Evolutionary conservation across 2,329 filamentous ascomycete species (phyloP), one percentile per base, ranked within the genome.

Genomic region (Massarina eburnea): DNA sequence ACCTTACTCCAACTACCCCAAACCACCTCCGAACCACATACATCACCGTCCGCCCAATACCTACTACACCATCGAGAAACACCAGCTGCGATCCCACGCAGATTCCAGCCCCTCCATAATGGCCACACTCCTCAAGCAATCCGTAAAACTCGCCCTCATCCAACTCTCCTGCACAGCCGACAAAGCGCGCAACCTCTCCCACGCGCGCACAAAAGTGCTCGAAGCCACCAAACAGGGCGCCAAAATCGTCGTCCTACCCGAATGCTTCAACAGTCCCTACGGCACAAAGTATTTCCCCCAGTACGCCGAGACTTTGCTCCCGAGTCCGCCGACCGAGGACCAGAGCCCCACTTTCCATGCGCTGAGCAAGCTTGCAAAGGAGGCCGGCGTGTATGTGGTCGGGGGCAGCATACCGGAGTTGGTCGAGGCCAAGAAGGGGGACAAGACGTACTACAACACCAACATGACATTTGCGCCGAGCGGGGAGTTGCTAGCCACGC

Each of bases 181-280:
- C 76, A 99, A 99, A 76, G 68, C 84, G 9, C 80, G 80, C 56
- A 99, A 99, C 73, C 89, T 99, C 52, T 67, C 79, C 18, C 86
- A 86, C 68, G 92, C 94, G 10, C 86, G 88, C 46, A 78, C 80
- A 34, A 91, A 94, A 68, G 91, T 97, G 47, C 80, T 90, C 52
- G 85, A 90, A 69, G 92, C 94, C 4, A 86, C 90, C 19, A 71
- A 76, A 20, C 76, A 44, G 9, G 92, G 92, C 57, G 90, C 92
- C 49, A 84, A 88, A 46, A 84, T 99, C 48, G 85, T 97, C 55
- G 90, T 97, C 26, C 82, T 99, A 15, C 94, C 94, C 27, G 94
- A 99, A 76, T 99, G 94, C 79, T 99, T 99, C 83, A 99, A 99
- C 77, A 95, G 89, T 33, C 94, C 94, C 8, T 99, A 99, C 73